Conservation (phyloP, 1,284 basidiomycete species). For the Grifola frondosa region DNA sequence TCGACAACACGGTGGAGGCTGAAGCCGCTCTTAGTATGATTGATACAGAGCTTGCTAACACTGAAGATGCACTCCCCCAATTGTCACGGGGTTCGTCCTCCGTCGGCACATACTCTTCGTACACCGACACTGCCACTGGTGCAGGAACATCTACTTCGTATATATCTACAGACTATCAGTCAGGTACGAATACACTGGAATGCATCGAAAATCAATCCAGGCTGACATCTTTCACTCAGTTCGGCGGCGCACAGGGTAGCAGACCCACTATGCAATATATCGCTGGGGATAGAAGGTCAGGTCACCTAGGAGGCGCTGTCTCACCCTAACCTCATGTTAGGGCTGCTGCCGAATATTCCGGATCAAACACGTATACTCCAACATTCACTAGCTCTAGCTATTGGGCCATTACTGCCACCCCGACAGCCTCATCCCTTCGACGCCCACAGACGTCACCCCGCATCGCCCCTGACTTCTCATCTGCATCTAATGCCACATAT, state of each 20-base stretch:
- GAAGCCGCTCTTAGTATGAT: slow-evolving; percentile 61
- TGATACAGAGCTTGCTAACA: slow-evolving; percentile 58
- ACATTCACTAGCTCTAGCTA: slow-evolving; percentile 30
- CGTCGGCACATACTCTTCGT: slow-evolving; percentile 14
- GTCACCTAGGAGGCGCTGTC: slow-evolving; percentile 7
- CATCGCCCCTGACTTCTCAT: slow-evolving; percentile 64
- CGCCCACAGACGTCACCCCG: slow-evolving; percentile 58
- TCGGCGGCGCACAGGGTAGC: slow-evolving; percentile 11
- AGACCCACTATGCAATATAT: slow-evolving; percentile 18
- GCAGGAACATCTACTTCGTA: slow-evolving; percentile 1
- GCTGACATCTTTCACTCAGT: slow-evolving; percentile 24
- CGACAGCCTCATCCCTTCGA: slow-evolving; percentile 36
- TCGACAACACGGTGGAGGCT: slow-evolving; percentile 51
- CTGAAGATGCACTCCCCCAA: slow-evolving; percentile 55
- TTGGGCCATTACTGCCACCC: slow-evolving; percentile 27
- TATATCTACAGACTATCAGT: slow-evolving; percentile 5
- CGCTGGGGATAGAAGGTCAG: slow-evolving; percentile 20
- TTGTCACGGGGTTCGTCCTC: slow-evolving; percentile 42
- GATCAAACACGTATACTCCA: slow-evolving; percentile 17
- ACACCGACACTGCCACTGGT: slow-evolving; percentile 3
- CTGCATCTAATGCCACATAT: slow-evolving; percentile 63
- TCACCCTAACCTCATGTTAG: slow-evolving; percentile 20
- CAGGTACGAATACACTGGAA: slow-evolving; percentile 18
- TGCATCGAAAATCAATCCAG: slow-evolving; percentile 36
- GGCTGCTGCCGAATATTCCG: slow-evolving; percentile 27